Evolutionary conservation across 2,329 filamentous ascomycete species (phyloP).

Genomic region (Trichoderma sp.): DNA sequence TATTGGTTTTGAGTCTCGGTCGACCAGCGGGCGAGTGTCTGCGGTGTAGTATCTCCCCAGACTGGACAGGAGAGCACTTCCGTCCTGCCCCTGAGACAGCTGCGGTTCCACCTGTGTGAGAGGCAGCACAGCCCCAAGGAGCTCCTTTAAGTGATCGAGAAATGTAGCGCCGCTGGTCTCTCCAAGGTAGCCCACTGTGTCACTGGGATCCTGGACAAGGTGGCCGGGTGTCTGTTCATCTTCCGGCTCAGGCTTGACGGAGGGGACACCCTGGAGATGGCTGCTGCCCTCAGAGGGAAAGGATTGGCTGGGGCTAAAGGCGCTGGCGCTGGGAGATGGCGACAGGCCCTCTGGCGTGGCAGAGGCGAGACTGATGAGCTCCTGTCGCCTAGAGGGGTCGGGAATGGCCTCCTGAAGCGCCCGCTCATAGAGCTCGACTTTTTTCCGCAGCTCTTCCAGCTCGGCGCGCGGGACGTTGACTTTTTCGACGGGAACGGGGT

Average conservation of each 20-base stretch:
- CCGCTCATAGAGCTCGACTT: slow-evolving; percentile 43
- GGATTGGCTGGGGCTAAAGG: slow-evolving; percentile 18
- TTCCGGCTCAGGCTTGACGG: slow-evolving; percentile 24
- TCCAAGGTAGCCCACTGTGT: slow-evolving; percentile 49
- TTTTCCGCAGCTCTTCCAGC: slow-evolving; percentile 43
- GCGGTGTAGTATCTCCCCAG: slow-evolving; percentile 50
- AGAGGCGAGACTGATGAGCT: slow-evolving; percentile 34
- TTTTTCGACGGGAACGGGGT: slow-evolving; percentile 48
- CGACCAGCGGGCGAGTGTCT: slow-evolving; percentile 46
- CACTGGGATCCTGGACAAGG: slow-evolving; percentile 47
- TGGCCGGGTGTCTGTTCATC: slow-evolving; percentile 33
- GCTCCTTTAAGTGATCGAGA: slow-evolving; percentile 50
- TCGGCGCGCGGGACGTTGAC: slow-evolving; percentile 45
- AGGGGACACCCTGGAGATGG: neutral
- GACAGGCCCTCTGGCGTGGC: slow-evolving; percentile 28
- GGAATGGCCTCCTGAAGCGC: slow-evolving; percentile 41
- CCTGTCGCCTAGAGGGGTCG: slow-evolving; percentile 38
- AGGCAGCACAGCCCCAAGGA: slow-evolving; percentile 45
- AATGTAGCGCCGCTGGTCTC: slow-evolving; percentile 53
- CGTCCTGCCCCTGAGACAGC: slow-evolving; percentile 9
- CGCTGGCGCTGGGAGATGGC: slow-evolving; percentile 27
- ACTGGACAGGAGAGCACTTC: slow-evolving; percentile 40
- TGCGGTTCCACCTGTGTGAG: slow-evolving; percentile 31
- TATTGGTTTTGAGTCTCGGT: slow-evolving; percentile 41
- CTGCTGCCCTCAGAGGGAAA: slow-evolving; percentile 1